Percentiles rank a stretch among this genome's conserved stretches.
Conservation (phyloP, 2,329 filamentous ascomycete genomes). For the Colletotrichum coccodes region DNA sequence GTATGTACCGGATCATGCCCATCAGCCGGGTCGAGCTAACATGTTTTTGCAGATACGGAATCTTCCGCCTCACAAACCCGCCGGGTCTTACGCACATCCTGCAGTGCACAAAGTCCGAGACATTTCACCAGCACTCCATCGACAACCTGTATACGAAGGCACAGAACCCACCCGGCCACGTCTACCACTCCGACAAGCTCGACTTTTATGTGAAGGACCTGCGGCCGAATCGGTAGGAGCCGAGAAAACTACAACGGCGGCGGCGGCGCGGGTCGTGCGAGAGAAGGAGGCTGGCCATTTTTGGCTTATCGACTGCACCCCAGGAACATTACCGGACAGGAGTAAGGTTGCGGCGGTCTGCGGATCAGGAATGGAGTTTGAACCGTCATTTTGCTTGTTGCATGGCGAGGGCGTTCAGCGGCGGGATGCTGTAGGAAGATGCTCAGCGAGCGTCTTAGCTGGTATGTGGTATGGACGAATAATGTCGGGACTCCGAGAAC, state of each 20-base stretch:
- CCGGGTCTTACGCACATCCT: slow-evolving; percentile 89
- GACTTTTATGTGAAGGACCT: slow-evolving; percentile 69
- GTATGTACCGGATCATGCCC: slow-evolving; percentile 58
- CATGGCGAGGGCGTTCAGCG: slow-evolving; percentile 28
- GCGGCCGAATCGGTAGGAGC: slow-evolving; percentile 46
- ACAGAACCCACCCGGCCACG: slow-evolving; percentile 72
- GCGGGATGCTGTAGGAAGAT: background rate
- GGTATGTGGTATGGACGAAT: slow-evolving; percentile 3
- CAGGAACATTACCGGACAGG: background rate
- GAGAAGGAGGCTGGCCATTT: background rate
- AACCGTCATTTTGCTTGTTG: slow-evolving; percentile 18
- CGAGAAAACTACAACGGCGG: background rate
- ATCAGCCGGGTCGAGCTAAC: slow-evolving; percentile 15
- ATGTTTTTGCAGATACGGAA: slow-evolving; percentile 74
- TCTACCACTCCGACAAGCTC: slow-evolving; percentile 73
- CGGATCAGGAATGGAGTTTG: background rate
- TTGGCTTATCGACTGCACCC: background rate
- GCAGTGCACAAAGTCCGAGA: slow-evolving; percentile 78
- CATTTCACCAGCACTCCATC: slow-evolving; percentile 81
- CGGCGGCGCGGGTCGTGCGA: background rate
- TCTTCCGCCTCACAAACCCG: slow-evolving; percentile 93
- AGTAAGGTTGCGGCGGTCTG: too few species aligned
- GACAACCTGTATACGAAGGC: slow-evolving; percentile 84
- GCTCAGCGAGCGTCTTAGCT: background rate
- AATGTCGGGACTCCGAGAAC: background rate